Percentiles rank a stretch among this genome's conserved stretches.
phyloP scores from a whole-genome alignment of 495 filamentous ascomycete genomes.

The Parmelia sp. region DNA sequence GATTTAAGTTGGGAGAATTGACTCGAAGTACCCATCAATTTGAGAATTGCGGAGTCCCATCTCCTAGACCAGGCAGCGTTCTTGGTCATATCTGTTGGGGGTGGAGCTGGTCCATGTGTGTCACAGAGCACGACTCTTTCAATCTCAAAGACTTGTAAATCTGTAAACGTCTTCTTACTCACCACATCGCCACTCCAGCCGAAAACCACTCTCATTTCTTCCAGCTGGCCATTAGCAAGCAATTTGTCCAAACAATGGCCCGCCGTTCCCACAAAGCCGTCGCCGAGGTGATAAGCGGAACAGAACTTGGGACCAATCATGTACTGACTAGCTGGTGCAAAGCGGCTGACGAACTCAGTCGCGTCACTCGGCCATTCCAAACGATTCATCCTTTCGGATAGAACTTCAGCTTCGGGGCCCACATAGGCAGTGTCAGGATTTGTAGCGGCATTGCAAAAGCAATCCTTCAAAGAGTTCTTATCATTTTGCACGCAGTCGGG shows the following conservation, averaged over 20 bases:
- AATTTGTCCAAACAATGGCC: background rate
- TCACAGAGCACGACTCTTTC: background rate
- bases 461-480: background rate
- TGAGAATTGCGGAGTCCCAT: constrained; percentile 2
- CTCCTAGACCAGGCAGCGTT: background rate
- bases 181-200: background rate
- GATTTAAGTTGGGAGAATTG: background rate
- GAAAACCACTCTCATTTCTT: background rate
- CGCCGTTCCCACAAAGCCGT: constrained; percentile 1
- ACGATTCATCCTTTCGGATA: background rate
- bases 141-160: background rate
- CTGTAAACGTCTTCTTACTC: background rate
- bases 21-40: background rate
- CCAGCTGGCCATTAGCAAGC: background rate
- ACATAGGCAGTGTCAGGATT: background rate
- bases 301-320: background rate
- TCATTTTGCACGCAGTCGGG: background rate
- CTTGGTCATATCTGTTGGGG: background rate
- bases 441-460: background rate
- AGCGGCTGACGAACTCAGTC: background rate
- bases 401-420: background rate
- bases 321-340: constrained; percentile 1
- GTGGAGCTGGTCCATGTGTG: background rate
- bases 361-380: background rate
- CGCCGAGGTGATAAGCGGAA: constrained; percentile 3